These are phyloP conservation scores for Henckelia pumila DNA, from an alignment of 257 asterid genomes.

Conservation along the genomic window DNA sequence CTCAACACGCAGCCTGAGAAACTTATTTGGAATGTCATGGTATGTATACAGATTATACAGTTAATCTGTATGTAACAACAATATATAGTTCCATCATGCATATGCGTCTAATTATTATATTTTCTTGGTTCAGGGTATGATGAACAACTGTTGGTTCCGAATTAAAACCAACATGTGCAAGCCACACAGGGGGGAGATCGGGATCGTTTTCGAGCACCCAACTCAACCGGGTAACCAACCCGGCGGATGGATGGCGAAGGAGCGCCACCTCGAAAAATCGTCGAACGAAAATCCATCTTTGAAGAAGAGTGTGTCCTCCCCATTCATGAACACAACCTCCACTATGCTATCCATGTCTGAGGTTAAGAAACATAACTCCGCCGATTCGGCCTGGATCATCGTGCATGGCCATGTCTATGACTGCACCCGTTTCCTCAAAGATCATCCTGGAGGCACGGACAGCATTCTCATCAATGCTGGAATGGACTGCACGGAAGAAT, in stretches of 20 bases:
- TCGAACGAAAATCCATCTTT: slow-evolving; percentile 40
- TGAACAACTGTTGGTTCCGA: slow-evolving; percentile 96
- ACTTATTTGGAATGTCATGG: slow-evolving; percentile 94
- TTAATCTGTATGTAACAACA: too few relatives aligned
- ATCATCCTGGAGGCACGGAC: slow-evolving; percentile 92
- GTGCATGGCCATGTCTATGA: slow-evolving; percentile 90
- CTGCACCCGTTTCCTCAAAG: slow-evolving; percentile 68
- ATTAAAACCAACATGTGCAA: slow-evolving; percentile 78
- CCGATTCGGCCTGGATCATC: slow-evolving; percentile 83
- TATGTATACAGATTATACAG: too few relatives aligned
- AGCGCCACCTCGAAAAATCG: slow-evolving; percentile 58
- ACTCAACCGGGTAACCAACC: slow-evolving; percentile 82
- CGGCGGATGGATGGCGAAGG: slow-evolving; percentile 98
- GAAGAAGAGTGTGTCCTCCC: slow-evolving; percentile 75
- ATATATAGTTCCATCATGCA: too few relatives aligned
- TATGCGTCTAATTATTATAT: background rate
- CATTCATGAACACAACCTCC: slow-evolving; percentile 78
- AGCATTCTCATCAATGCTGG: slow-evolving; percentile 92
- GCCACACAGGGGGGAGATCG: slow-evolving; percentile 77
- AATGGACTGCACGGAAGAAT: slow-evolving; percentile 91
- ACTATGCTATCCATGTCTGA: slow-evolving; percentile 59
- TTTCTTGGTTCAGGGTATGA: slow-evolving; percentile 68
- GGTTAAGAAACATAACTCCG: slow-evolving; percentile 64
- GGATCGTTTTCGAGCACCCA: slow-evolving; percentile 91
- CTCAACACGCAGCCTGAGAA: slow-evolving; percentile 91